phyloP scores from a whole-genome alignment of 306 rosid species.

The Delonix regia region DNA sequence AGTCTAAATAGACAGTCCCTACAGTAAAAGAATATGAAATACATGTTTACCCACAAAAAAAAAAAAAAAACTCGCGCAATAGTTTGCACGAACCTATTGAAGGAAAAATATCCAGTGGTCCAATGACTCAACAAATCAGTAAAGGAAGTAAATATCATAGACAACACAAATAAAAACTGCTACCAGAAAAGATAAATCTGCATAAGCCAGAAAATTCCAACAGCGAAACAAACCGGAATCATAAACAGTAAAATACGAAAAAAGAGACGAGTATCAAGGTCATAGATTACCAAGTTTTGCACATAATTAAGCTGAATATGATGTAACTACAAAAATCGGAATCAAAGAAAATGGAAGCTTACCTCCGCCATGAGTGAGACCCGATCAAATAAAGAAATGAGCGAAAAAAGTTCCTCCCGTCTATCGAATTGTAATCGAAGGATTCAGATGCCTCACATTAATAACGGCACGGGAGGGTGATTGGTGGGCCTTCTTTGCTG shows the following conservation, averaged over 20 bases:
- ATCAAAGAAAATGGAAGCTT: constrained; percentile 24
- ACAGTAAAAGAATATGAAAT: background rate
- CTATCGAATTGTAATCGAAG: background rate
- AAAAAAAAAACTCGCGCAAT: no score
- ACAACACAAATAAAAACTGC: no score
- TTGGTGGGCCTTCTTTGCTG: background rate
- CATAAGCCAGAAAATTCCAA: background rate
- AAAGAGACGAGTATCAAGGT: background rate
- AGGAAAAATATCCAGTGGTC: background rate
- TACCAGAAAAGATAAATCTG: constrained; percentile 1
- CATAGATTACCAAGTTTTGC: background rate
- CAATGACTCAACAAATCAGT: constrained; percentile 33
- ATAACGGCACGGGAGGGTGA: background rate
- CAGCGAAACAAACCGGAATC: constrained; percentile 2
- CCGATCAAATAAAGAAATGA: constrained; percentile 17
- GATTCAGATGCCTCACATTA: background rate
- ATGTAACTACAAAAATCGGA: background rate
- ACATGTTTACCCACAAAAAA: background rate
- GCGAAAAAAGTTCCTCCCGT: background rate
- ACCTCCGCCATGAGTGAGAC: constrained; percentile 65
- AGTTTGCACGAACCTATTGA: background rate
- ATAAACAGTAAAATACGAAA: background rate
- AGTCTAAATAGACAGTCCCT: background rate
- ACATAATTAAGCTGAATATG: background rate
- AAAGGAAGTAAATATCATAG: background rate